phyloP scores from a whole-genome alignment of 2,329 filamentous ascomycete species.

The Leptographium galeiforme region DNA sequence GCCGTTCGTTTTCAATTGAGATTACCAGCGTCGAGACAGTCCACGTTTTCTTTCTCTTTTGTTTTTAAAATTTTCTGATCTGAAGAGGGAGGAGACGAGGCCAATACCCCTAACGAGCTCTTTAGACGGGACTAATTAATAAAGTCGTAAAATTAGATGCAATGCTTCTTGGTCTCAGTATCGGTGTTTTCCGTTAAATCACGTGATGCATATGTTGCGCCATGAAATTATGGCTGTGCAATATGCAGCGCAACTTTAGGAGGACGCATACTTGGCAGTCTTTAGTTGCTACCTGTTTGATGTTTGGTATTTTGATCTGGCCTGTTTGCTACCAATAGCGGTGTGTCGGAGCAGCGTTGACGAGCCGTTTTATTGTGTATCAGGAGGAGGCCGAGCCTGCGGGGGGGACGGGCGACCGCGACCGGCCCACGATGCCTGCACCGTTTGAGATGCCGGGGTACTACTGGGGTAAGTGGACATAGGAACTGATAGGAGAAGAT shows the following conservation, averaged over 20 bases:
- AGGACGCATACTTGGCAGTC: no score
- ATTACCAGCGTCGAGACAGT: constrained; percentile 2
- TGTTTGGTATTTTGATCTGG: no score
- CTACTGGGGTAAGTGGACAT: constrained; percentile 32
- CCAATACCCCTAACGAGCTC: constrained; percentile 13
- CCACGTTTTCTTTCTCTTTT: constrained; percentile 17
- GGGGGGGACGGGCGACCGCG: background rate
- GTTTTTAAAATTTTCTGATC: constrained; percentile 20
- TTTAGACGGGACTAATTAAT: constrained; percentile 26
- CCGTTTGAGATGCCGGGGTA: constrained; percentile 34
- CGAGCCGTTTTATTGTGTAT: no score
- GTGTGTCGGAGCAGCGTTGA: no score
- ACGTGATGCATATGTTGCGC: background rate
- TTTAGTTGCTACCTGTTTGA: no score
- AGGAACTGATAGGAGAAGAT: background rate
- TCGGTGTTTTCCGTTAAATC: background rate
- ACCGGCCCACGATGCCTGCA: constrained; percentile 4
- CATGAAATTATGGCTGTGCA: no score
- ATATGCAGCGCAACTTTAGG: no score
- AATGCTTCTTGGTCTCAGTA: background rate
- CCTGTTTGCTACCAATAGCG: no score
- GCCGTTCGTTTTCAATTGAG: background rate
- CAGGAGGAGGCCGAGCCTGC: no score
- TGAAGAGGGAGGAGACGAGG: constrained; percentile 12
- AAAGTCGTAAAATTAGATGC: constrained; percentile 24